Evolutionary conservation across 192 early-diverging fungal genomes (phyloP), one percentile per base, ranked within the genome.

Genomic region (Backusella sp.): DNA sequence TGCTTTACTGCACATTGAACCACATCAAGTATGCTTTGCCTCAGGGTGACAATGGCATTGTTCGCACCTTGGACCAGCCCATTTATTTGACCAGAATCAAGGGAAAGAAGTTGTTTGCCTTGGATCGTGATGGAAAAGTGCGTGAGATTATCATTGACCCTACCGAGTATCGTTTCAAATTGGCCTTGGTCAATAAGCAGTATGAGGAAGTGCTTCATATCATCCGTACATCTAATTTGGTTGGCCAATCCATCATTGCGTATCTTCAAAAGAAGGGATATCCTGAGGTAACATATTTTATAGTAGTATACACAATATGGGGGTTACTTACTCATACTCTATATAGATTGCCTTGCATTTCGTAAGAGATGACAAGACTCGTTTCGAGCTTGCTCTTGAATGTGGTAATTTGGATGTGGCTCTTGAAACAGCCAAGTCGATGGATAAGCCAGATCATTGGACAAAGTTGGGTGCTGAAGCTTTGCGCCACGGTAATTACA

Each of bases 201-300:
- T 98, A 98, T 82, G 95, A 97, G 72, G 94, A 98, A 79, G 98
- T 99, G 0, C 86, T 99, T 66, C 90, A 95, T 77, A 96, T 99
- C 74, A 98, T 99, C 80, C 93, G 94, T 66, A 97, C 90, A 73
- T 96, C 94, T 7, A 98, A 98, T 84, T 84, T 99, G 56, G 95
- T 98, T 8, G 98, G 98, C 6, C 98, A 99, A 80, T 94, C 95
- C 23, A 99, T 99, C 83, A 99, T 99, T 84, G 96, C 97, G 1
- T 99, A 99, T 82, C 83, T 99, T 74, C 97, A 99, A 82, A 98
- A 98, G 91, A 98, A 99, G 84, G 98, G 98, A 0, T 98, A 98
- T 81, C 96, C 98, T 0, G 98, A 99, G 56, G 56, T 62, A 62
- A 4, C 2, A 2, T 62, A 21, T 28, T 62, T 0, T 56, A 1